These are phyloP conservation scores for Globisporangium okanoganense DNA, from an alignment of 352 stramenopile genomes.

Conservation along the genomic window DNA sequence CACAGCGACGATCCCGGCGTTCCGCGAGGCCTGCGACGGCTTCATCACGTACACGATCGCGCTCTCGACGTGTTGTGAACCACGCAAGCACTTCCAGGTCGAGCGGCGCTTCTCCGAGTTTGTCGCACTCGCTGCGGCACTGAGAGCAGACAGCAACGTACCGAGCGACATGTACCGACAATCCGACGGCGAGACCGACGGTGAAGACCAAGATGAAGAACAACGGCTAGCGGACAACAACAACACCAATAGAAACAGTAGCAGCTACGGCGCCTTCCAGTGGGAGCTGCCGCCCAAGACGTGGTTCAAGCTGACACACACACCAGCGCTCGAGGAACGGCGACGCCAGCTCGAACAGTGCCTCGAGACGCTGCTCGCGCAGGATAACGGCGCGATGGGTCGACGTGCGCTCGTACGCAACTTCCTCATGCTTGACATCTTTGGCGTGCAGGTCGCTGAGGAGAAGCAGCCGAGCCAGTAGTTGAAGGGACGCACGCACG, in stretches of 20 bases:
- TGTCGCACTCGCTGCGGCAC: conserved; percentile 40
- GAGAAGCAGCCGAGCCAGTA: conserved; percentile 34
- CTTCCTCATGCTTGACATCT: conserved; percentile 83
- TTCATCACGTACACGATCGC: conserved; percentile 63
- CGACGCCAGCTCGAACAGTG: conserved; percentile 49
- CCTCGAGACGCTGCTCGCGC: conserved; percentile 41
- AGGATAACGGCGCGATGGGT: conserved; percentile 37
- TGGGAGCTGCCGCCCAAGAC: conserved; percentile 77
- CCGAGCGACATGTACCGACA: background rate
- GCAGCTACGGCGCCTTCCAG: conserved; percentile 19
- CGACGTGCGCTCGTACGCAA: conserved; percentile 52
- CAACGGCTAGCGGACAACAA: background rate
- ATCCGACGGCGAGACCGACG: background rate
- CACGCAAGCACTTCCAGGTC: conserved; percentile 42
- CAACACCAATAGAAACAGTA: conserved; percentile 3
- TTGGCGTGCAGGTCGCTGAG: conserved; percentile 63
- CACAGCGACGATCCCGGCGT: conserved; percentile 46
- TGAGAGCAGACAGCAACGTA: conserved; percentile 22
- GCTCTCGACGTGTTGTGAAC: conserved; percentile 33
- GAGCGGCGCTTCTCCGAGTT: conserved; percentile 82
- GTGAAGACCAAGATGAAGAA: background rate
- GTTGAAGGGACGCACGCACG: background rate
- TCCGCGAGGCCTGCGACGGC: conserved; percentile 60
- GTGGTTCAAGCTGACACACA: conserved; percentile 72
- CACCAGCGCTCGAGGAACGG: conserved; percentile 54